Base-by-base conservation (phyloP, 495 filamentous ascomycete genomes). In the Penicillium malachiteum region DNA sequence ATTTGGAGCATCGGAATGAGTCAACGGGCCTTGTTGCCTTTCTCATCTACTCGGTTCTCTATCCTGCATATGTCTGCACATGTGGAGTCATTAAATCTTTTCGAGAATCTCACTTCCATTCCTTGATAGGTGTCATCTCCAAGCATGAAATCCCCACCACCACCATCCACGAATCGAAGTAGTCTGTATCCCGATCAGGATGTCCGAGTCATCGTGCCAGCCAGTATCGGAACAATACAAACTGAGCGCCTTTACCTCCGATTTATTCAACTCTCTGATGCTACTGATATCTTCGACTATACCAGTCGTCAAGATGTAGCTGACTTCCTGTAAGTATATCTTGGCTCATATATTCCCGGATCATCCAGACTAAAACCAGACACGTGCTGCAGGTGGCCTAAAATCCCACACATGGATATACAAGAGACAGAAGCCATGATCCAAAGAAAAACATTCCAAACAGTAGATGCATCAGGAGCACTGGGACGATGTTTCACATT, bases 381-480 rank as follows among this genome's bases (percentile, higher is more conserved):
- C 21, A 26, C 21, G 21, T 26, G 21, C 21, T 26, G 21, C 21
- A 26, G 67, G 10, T 64, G 60, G 56, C 57, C 65, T 7, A 60
- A 48, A 39, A 34, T 47, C 8, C 56, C 65, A 8, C 59, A 68
- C 34, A 56, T 49, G 34, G 17, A 52, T 7, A 54, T 66, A 13
- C 40, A 60, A 40, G 58, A 64, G 31, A 63, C 68, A 21, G 60
- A 63, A 45, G 52, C 38, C 5, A n/a, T 42, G 40, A 62, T 71
- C 26, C 16, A 38, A n/a, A 17, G 21, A 0, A 66, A 67, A 21
- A 52, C 32, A 7, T 68, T 71, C 56, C 16, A 48, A 32, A 61
- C 60, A 1, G 65, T 63, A 11, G 68, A 71, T 39, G 65, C 60
- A 17, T 58, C 63, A 13, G 68, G 68, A 18, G 51, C 58, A 3